phyloP scores from a whole-genome alignment of 352 stramenopile genomes.

The Phytophthora sp. region DNA sequence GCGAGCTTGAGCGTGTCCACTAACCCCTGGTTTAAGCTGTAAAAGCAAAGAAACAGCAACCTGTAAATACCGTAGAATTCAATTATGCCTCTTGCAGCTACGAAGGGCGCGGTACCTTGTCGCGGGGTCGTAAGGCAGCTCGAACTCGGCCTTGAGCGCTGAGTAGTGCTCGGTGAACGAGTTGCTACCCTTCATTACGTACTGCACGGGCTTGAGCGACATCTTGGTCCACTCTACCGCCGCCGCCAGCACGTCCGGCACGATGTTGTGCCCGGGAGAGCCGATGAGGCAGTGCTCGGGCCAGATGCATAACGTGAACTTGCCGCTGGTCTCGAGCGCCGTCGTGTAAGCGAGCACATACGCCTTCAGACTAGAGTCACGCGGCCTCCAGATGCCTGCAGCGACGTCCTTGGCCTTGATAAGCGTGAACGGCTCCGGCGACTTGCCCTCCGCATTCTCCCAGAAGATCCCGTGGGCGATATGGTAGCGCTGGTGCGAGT shows the following conservation, averaged over 20 bases:
- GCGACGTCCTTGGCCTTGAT: conserved; percentile 89
- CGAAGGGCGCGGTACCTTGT: conserved; percentile 49
- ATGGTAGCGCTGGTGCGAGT: conserved; percentile 96
- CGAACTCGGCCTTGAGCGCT: conserved; percentile 93
- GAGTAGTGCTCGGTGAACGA: conserved; percentile 97
- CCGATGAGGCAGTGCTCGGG: conserved; percentile 97
- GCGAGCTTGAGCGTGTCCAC: conserved; percentile 87
- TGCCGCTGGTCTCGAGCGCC: conserved; percentile 84
- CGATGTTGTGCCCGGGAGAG: conserved; percentile 89
- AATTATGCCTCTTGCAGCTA: conserved; percentile 9
- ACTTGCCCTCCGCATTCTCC: conserved; percentile 64
- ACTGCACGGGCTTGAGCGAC: conserved; percentile 75
- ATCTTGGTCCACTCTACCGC: conserved; percentile 87
- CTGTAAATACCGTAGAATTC: conserved; percentile 8
- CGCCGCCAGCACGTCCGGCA: conserved; percentile 80
- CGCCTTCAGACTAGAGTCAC: conserved; percentile 67
- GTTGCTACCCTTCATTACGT: conserved; percentile 95
- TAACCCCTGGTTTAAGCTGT: conserved; percentile 84
- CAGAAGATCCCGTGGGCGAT: conserved; percentile 96
- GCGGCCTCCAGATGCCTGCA: conserved; percentile 59
- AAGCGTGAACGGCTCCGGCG: conserved; percentile 92
- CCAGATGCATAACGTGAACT: conserved; percentile 96
- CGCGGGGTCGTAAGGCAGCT: conserved; percentile 70
- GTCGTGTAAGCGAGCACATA: conserved; percentile 93
- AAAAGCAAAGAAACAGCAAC: conserved; percentile 8